These are phyloP conservation scores for Kwoniella bestiolae DNA, from an alignment of 768 basidiomycete species.

Conservation along the genomic window DNA sequence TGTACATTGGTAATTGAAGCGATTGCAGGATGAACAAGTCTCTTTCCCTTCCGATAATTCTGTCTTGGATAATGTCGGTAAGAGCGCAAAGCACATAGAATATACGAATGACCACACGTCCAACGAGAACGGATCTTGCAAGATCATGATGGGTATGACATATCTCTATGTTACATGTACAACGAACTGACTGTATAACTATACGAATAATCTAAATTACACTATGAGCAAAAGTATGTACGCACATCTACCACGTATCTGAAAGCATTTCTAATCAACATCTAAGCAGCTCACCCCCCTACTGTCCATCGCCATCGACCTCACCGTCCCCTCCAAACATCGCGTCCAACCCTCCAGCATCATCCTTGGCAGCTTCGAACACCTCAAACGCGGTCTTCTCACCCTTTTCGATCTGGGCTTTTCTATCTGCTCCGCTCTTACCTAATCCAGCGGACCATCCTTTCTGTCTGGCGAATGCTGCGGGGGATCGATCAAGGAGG, in stretches of 20 bases:
- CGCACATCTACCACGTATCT: not conserved
- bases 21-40: too few relatives aligned
- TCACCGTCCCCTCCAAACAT: constrained; percentile 53
- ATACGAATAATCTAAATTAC: not conserved
- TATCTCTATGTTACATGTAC: not conserved
- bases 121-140: too few relatives aligned
- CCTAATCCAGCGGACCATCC: constrained; percentile 56
- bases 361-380: constrained; percentile 51
- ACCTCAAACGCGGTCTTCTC: constrained; percentile 55
- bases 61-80: too few relatives aligned
- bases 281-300: not conserved
- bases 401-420: constrained; percentile 44
- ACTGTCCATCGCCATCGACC: constrained; percentile 45
- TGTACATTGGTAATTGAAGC: too few relatives aligned
- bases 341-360: constrained; percentile 48
- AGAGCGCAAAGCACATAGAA: too few relatives aligned
- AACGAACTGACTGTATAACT: not conserved
- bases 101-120: too few relatives aligned
- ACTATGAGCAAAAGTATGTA: not conserved
- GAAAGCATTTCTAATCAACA: not conserved
- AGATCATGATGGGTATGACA: too few relatives aligned
- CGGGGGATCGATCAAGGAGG: constrained; percentile 70
- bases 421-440: constrained; percentile 27
- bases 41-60: too few relatives aligned
- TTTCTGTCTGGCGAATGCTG: constrained; percentile 51